These are phyloP conservation scores for Tolypocladium nubicola DNA, from an alignment of 2,329 filamentous ascomycete genomes.

Conservation along the genomic window DNA sequence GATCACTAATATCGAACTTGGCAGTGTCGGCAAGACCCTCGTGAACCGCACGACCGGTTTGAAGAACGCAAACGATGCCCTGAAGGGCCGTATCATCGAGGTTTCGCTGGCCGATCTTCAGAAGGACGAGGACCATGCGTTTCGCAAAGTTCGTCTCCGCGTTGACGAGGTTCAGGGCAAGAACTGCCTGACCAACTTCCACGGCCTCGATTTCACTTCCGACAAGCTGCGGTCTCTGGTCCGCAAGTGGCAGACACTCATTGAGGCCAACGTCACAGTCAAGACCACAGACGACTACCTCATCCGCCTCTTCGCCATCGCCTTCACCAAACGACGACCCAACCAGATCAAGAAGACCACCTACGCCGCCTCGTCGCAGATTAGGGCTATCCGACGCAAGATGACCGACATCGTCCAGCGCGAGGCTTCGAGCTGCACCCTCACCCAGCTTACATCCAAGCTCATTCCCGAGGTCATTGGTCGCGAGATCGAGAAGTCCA, in stretches of 20 bases:
- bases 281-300: constrained; percentile 99
- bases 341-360: constrained; percentile 99
- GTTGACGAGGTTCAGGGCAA: constrained; percentile 99
- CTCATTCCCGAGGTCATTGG: constrained; percentile 99
- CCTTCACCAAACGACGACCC: constrained; percentile 96
- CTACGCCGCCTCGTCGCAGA: constrained; percentile 94
- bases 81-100: constrained; percentile 98
- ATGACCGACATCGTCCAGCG: constrained; percentile 99
- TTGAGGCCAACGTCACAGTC: constrained; percentile 99
- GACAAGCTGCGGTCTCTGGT: constrained; percentile 99
- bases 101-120: constrained; percentile 97
- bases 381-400: constrained; percentile 97
- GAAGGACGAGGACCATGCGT: constrained; percentile 99
- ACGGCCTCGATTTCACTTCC: constrained; percentile 99
- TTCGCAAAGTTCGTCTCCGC: constrained; percentile 98
- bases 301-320: constrained; percentile 96
- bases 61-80: constrained; percentile 98
- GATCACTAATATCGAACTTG: constrained; percentile 12
- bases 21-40: constrained; percentile 97
- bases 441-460: constrained; percentile 95
- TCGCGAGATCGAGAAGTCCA: constrained; percentile 98
- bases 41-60: constrained; percentile 99
- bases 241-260: constrained; percentile 98
- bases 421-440: constrained; percentile 88
- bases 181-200: constrained; percentile 99